Evolutionary conservation across 768 basidiomycete species (phyloP).

Genomic region (Rickenella mellea): DNA sequence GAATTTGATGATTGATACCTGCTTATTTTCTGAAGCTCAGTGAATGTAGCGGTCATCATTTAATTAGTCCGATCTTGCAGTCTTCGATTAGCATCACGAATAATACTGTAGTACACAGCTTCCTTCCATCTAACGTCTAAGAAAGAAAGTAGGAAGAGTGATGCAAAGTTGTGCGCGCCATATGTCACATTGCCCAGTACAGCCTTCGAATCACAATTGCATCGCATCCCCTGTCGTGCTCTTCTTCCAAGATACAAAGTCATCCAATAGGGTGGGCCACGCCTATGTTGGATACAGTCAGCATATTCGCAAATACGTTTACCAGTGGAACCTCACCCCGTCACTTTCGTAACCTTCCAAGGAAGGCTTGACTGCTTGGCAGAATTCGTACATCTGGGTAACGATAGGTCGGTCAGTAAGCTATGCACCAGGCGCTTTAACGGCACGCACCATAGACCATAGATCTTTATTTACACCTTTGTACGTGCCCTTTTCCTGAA

Average conservation of each 20-base stretch:
- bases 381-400: conserved; percentile 67
- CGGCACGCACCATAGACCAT: conserved; percentile 65
- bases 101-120: no score
- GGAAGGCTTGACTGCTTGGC: conserved; percentile 45
- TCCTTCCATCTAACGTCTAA: no score
- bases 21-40: no score
- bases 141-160: no score
- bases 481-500: conserved; percentile 43
- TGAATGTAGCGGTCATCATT: no score
- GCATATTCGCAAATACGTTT: not conserved
- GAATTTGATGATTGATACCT: not conserved
- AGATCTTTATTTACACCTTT: conserved; percentile 79
- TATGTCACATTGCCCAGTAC: no score
- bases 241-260: conserved; percentile 65
- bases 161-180: no score
- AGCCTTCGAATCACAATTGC: no score
- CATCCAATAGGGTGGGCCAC: conserved; percentile 77
- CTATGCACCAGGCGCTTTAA: not conserved
- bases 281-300: conserved; percentile 34
- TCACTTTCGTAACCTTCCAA: conserved; percentile 66
- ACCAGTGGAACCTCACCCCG: conserved; percentile 37
- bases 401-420: not conserved
- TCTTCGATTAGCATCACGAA: no score
- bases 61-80: no score
- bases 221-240: conserved; percentile 8